Base-by-base conservation (phyloP, 352 stramenopile species). In the Phytophthora foliorum region DNA sequence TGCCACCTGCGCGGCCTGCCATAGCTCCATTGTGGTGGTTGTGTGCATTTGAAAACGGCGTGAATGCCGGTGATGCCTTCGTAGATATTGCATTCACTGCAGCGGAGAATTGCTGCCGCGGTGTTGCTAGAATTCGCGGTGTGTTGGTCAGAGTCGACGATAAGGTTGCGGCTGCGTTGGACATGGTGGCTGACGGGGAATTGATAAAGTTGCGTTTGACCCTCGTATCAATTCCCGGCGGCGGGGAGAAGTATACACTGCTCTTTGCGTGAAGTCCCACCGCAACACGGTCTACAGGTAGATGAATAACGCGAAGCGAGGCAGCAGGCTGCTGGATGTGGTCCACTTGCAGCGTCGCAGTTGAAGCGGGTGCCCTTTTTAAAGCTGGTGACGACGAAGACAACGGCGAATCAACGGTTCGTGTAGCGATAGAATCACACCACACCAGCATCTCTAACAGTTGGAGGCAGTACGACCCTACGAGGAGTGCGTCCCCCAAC, bases 21-120 rank as follows among this genome's bases (percentile, higher is more conserved):
- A 65, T 52, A 29, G 57, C 9, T 54, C 46, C 63, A 38, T 78
- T 76, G 29, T 71, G 39, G 17, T 74, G 48, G 42, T 57, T 27
- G 7, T 75, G 41, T 6, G 32, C 52, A 58, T 85, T 69, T 19
- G 82, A 77, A 49, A 92, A 90, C 4, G 80, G 78, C 9, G 73
- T 74, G 60, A 92, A 92, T n/a, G 83, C 68, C 16, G 86, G 86
- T 0, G 86, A 82, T 2, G 84, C 81, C 57, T 92, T 94, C 0
- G 85, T 91, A 17, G 86, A 93, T 16, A 93, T 88, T 7, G 83
- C 84, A 58, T 75, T 94, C 48, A 95, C 82, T 6, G 88, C 88
- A 3, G 89, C 87, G 0, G 87, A 92, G 41, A 94, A 80, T 55
- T 93, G 86, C 60, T 93, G 89, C 0, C 86, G 77, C 22, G 87